Base-by-base conservation (phyloP, 2,329 filamentous ascomycete species). In the Beauveria medogensis region DNA sequence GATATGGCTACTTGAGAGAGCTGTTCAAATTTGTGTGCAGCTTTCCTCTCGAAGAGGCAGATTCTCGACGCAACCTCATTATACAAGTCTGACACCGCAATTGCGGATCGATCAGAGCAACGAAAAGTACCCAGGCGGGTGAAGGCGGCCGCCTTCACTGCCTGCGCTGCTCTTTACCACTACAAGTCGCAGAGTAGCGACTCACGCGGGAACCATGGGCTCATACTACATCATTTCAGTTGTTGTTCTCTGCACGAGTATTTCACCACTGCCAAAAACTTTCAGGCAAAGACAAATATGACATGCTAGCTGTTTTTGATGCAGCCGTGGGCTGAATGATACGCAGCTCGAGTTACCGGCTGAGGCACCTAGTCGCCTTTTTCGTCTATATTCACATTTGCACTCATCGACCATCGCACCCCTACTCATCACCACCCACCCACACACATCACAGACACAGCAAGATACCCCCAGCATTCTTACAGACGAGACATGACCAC, bases 11-110 rank as follows among this genome's bases (percentile, higher is more conserved):
- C 80, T 76, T 97, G 64, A 81, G 85, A 55, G 92, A 96, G 68
- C 78, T 97, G 16, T 97, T 90, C 75, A 83, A 84, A 58, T 80
- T 93, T 46, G 91, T 96, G 3, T 96, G 95, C 72, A 89, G 91
- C 3, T 93, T 93, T 69, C 84, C 88, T 53, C 75, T 91, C 18
- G 91, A 96, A 60, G 92, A 96, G 67, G 87, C 85, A 1, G 85
- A 88, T 52, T 77, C 80, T 59, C 80, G 87, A 65, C 88, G 89
- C 68, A 83, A 81, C 61, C 78, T 87, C 53, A 84, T 81, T 63
- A 87, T 90, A 62, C 74, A 75, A 20, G 78, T 87, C 20, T 85
- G 69, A 66, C 8, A 6, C 14, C 16, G 3, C 18, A 34, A 37
- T 18, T n/a, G 10, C 9, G 26, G 46, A n/a, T 24, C 24, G 26